Conservation (phyloP, 139 green algal genomes). For the Coelastrella sp. region DNA sequence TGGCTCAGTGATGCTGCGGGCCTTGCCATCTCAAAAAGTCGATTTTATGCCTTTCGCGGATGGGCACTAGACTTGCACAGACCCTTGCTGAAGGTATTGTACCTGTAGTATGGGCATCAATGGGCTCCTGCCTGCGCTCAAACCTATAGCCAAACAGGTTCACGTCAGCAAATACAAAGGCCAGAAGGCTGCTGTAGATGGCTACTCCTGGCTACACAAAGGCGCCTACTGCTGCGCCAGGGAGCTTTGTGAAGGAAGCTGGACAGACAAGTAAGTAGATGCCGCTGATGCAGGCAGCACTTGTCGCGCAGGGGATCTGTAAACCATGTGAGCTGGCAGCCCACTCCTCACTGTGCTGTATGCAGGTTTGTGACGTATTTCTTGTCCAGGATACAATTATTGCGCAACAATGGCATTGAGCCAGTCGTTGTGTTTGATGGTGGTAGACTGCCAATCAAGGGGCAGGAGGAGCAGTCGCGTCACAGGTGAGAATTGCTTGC, state of each 20-base stretch:
- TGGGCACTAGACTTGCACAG: too few species aligned
- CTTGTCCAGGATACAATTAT: constrained; percentile 84
- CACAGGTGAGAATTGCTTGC: constrained; percentile 58
- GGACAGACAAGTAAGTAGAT: constrained; percentile 76
- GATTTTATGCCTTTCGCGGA: too few species aligned
- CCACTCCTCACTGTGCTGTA: neutral
- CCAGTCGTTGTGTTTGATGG: constrained; percentile 97
- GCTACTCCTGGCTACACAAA: constrained; percentile 96
- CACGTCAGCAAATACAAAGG: constrained; percentile 87
- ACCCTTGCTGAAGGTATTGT: neutral
- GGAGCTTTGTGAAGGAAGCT: constrained; percentile 88
- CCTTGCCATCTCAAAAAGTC: too few species aligned
- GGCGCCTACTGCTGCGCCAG: constrained; percentile 89
- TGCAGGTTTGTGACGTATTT: constrained; percentile 92
- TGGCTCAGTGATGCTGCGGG: too few species aligned
- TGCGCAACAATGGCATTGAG: constrained; percentile 79
- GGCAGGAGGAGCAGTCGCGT: constrained; percentile 83
- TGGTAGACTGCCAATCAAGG: constrained; percentile 91
- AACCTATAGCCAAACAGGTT: constrained; percentile 67
- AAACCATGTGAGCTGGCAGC: neutral
- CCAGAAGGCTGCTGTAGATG: constrained; percentile 91
- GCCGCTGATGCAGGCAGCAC: too few species aligned
- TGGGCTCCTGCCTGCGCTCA: constrained; percentile 86
- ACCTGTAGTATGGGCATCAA: constrained; percentile 87
- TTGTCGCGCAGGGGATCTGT: too few species aligned